Conservation (phyloP, 257 asterid species). For the Solanum gracilifrons region DNA sequence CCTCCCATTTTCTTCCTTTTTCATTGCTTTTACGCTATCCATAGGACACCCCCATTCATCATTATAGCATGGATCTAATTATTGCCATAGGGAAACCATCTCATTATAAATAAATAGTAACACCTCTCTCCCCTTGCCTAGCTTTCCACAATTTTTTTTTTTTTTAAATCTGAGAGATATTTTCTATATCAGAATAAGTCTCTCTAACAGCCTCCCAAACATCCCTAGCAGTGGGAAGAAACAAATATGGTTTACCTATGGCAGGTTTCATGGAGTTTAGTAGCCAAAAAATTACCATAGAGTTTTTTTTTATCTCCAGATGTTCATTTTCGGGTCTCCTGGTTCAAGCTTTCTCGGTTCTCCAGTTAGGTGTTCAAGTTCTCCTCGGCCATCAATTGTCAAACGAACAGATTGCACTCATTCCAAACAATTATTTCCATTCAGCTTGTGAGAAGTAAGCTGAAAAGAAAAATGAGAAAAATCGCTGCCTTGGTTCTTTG, state of each 20-base stretch:
- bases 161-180: background rate
- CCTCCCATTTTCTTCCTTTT: background rate
- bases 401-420: background rate
- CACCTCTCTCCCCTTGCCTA: background rate
- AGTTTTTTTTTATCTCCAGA: background rate
- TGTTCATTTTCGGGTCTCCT: background rate
- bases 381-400: background rate
- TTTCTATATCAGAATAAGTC: background rate
- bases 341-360: background rate
- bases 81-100: background rate
- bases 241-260: background rate
- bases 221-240: background rate
- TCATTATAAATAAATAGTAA: background rate
- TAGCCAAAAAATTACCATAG: background rate
- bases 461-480: background rate
- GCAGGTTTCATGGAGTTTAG: background rate
- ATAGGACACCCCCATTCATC: background rate
- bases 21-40: background rate
- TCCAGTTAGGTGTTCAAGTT: background rate
- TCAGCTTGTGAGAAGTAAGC: background rate
- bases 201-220: background rate
- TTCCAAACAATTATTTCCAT: background rate
- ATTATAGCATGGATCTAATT: background rate
- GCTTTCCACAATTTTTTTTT: background rate
- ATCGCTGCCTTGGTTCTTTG: background rate